Conservation (phyloP, 164 flowering plant species). For the Aristolochia californica region DNA sequence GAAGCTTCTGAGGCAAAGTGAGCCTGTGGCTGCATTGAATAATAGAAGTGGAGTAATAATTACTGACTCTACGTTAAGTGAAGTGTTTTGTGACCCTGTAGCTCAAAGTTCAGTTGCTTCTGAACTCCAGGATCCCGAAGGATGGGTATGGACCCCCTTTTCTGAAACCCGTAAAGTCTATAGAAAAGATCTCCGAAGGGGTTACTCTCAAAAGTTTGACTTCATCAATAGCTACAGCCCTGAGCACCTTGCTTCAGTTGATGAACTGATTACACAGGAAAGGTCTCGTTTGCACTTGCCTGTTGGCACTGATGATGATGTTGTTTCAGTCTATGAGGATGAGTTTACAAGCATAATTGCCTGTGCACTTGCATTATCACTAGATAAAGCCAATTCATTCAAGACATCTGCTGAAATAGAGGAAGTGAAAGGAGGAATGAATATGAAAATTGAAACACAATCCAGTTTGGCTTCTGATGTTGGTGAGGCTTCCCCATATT, state of each 20-base stretch:
- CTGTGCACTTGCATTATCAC: conserved; percentile 60
- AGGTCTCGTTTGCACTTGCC: conserved; percentile 57
- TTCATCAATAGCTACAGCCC: conserved; percentile 21
- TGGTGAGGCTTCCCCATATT: conserved; percentile 18
- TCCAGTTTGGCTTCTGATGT: conserved; percentile 24
- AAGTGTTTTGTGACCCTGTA: neutral
- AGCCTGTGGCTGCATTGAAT: too few relatives aligned
- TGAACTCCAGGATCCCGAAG: conserved; percentile 23
- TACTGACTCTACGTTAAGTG: neutral
- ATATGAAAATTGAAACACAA: conserved; percentile 16
- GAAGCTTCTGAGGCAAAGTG: too few relatives aligned
- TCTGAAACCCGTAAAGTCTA: conserved; percentile 36
- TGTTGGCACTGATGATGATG: conserved; percentile 35
- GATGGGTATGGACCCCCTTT: conserved; percentile 67
- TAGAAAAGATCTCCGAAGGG: conserved; percentile 38
- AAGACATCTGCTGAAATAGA: conserved; percentile 21
- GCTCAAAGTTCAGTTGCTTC: conserved; percentile 11
- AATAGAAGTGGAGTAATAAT: too few relatives aligned
- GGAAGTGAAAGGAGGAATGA: conserved; percentile 17
- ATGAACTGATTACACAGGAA: conserved; percentile 47
- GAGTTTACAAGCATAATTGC: conserved; percentile 83
- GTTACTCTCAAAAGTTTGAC: conserved; percentile 40
- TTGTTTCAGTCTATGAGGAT: conserved; percentile 66
- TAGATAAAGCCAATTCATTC: conserved; percentile 18
- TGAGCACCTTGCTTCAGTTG: conserved; percentile 25